Conservation (phyloP, 768 basidiomycete species). For the Leucogyrophana mollusca region DNA sequence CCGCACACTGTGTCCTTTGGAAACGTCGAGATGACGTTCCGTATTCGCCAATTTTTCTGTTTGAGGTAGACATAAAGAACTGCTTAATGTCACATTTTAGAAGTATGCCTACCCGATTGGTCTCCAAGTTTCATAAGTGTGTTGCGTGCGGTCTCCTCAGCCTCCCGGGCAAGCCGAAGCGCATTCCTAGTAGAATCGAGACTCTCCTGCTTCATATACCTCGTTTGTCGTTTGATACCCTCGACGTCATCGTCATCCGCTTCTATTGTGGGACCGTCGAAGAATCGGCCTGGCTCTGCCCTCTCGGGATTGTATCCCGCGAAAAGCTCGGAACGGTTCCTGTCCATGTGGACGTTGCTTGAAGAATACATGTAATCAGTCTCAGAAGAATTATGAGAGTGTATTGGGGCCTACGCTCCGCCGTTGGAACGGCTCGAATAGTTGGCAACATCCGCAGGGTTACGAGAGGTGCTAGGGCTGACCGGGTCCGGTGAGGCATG, state of each 20-base stretch:
- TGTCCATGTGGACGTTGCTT: constrained; percentile 42
- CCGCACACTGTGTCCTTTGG: constrained; percentile 81
- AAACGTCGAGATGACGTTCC: constrained; percentile 89
- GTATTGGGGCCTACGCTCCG: no score
- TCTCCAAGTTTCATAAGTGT: constrained; percentile 83
- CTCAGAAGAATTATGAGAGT: no score
- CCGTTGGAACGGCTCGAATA: no score
- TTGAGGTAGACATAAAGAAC: neutral
- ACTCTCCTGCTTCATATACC: constrained; percentile 88
- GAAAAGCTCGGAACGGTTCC: constrained; percentile 73
- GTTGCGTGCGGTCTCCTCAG: constrained; percentile 90
- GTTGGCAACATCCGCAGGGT: no score
- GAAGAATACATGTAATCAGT: constrained; percentile 5
- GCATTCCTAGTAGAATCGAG: constrained; percentile 90
- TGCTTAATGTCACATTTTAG: neutral
- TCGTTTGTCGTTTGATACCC: constrained; percentile 91
- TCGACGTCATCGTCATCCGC: constrained; percentile 88
- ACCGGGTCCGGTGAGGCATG: no score
- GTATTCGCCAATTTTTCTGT: constrained; percentile 88
- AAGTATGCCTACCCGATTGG: constrained; percentile 77
- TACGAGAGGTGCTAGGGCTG: no score
- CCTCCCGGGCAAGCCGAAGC: constrained; percentile 88
- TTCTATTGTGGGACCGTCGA: constrained; percentile 58
- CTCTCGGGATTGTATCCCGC: constrained; percentile 67
- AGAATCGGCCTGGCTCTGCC: constrained; percentile 61